Percentiles rank a stretch among this genome's conserved stretches.
Evolutionary conservation across 2,329 filamentous ascomycete species (phyloP).

Genomic region (Penicillium sp.): DNA sequence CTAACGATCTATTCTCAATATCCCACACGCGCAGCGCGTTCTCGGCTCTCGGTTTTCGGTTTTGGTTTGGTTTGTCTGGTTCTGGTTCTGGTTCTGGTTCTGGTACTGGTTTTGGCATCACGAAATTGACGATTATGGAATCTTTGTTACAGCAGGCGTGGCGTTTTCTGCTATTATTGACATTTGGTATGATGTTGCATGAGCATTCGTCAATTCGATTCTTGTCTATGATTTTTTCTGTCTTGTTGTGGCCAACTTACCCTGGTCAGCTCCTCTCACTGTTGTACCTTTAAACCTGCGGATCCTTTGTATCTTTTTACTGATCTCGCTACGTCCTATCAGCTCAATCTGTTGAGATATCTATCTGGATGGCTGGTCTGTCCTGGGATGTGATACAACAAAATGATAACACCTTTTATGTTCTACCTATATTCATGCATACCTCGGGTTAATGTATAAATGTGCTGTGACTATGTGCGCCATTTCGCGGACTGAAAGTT

Average conservation of each 20-base stretch:
- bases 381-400: background rate
- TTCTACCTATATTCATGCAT: background rate
- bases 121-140: conserved; percentile 10
- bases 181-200: background rate
- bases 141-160: conserved; percentile 11
- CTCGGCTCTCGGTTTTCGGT: background rate
- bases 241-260: conserved; percentile 7
- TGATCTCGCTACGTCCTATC: background rate
- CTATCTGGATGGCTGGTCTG: conserved; percentile 3
- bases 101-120: conserved; percentile 4
- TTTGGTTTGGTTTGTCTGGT: background rate
- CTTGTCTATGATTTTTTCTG: conserved; percentile 3
- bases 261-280: background rate
- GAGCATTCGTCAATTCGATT: conserved; percentile 7
- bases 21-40: conserved; percentile 2
- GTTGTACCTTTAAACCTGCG: conserved; percentile 1
- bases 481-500: too few relatives aligned
- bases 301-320: background rate
- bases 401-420: background rate
- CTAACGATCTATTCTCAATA: background rate
- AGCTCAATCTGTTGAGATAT: background rate
- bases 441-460: background rate
- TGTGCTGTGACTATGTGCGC: too few relatives aligned
- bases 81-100: background rate
- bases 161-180: conserved; percentile 10